Evolutionary conservation across 768 basidiomycete species (phyloP), one percentile per base, ranked within the genome.

Genomic region (Tylopilus vinaceipallidus): DNA sequence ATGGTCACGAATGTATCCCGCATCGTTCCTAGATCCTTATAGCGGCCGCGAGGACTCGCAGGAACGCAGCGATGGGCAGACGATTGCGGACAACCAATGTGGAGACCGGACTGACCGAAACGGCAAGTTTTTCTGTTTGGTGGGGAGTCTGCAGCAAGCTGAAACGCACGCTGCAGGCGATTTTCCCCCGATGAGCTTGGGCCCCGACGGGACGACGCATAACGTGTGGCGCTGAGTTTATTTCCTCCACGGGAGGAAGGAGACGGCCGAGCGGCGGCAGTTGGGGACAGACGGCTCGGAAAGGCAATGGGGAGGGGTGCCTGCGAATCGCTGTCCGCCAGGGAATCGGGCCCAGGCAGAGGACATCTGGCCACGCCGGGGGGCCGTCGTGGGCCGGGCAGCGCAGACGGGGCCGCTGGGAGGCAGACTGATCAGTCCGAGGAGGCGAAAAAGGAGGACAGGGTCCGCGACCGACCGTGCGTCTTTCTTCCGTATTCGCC

Each of bases 401-500:
- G 26, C 35, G 34, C 19, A 8, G 20, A 47, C 35, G 44, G 48
- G 10, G 4, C 22, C 42, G 42, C 19, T 26, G 37, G 10, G 11
- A 5, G 33, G 23, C 14, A 34, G 33, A 24, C 11, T n/a, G 23
- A 26, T 38, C 35, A 17, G 7, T 24, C 53, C 53, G 50, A 53
- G 53, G 53, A 54, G 32, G 44, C 40, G 38, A 54, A 54, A 20
- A 54, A 13, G 40, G 40, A 37, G 43, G 32, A 40, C 17, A 16
- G 27, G 48, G 20, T 30, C 11, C 45, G 16, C 30, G 35, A 14
- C 6, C 19, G 17, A 45, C 26, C 34, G 23, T 27, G 44, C 44
- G 34, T 17, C 24, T 32, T 32, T 37, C 26, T 47, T 47, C 33
- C 48, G 17, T 17, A 27, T 23, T 35, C 3, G 27, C 48, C 26